Base-by-base conservation (phyloP, 768 basidiomycete species). In the Nevesoporus exiguus region DNA sequence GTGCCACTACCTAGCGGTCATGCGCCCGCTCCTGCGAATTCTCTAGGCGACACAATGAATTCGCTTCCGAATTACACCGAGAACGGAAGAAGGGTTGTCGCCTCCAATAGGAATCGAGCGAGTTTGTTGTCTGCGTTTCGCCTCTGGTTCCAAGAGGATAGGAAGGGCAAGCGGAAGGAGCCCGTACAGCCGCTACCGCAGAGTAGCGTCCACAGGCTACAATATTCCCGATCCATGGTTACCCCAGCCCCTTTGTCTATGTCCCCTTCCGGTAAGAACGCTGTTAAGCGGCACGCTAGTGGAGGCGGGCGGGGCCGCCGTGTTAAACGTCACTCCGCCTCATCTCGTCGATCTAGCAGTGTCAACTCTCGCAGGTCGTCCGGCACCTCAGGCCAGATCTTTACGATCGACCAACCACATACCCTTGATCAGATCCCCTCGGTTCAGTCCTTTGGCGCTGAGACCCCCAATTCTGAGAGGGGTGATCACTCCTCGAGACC, bases 71-170 rank as follows among this genome's bases (percentile, higher is more conserved):
- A 67, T 43, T 73, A 73, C 44, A 60, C 65, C 0, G 63, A 72
- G 48, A 62, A 61, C 25, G 74, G 69, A 1, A 63, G 62, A 48
- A 78, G 75, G 58, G 58, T 64, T 21, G 36, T 63, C 8, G 65
- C 46, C 56, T 75, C 74, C 21, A 73, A 79, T 29, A 78, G 86
- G 22, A 86, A 88, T 66, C 79, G 88, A 33, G 89, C 90, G 8
- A 93, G 88, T 65, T 68, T 98, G 27, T 74, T 98, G 46, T 85
- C 87, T 3, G 82, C 92, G 7, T 93, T 98, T 73, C 81, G 91
- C 42, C 78, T 86, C 57, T 93, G 95, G 91, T 96, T 98, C 72
- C 83, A 93, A 55, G 93, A 97, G 56, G 94, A 94, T 58, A 79
- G 80, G 59, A 93, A 91, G 66, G 86, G 92, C 5, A 96, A 95